These are phyloP conservation scores for Parietichytrium sp. DNA, from an alignment of 108 stramenopile genomes.

Conservation along the genomic window DNA sequence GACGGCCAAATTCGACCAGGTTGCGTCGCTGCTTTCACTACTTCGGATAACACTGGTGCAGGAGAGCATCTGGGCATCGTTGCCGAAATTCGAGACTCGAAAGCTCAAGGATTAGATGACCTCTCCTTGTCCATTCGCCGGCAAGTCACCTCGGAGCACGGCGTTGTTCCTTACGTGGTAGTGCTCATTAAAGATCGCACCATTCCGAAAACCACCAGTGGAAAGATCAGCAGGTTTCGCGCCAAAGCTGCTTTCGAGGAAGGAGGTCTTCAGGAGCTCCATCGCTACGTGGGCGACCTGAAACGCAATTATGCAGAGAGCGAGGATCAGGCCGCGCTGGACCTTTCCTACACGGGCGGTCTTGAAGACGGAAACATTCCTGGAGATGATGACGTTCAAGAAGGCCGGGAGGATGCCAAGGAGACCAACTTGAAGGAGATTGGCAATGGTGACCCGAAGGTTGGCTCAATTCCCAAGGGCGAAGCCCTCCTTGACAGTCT, in stretches of 20 bases:
- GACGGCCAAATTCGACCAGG: conserved; percentile 73
- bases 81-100: conserved; percentile 69
- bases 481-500: neutral
- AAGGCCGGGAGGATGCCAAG: neutral
- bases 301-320: neutral
- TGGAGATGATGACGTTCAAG: neutral
- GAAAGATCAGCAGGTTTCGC: conserved; percentile 94
- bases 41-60: neutral
- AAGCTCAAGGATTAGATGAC: neutral
- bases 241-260: conserved; percentile 57
- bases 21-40: conserved; percentile 86
- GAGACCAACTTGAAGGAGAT: neutral
- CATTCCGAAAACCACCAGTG: conserved; percentile 94
- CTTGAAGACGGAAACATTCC: neutral
- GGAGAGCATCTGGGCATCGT: conserved; percentile 72
- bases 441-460: neutral
- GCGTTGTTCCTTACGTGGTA: conserved; percentile 65
- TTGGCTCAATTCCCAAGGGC: neutral
- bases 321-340: no score
- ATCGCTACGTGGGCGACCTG: neutral
- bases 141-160: conserved; percentile 53
- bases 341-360: no score
- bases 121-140: neutral
- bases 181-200: conserved; percentile 77
- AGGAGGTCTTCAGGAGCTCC: conserved; percentile 41